Evolutionary conservation across 305 asterid species (phyloP), one percentile per base, ranked within the genome.

Genomic region (Fraxinus ornus): DNA sequence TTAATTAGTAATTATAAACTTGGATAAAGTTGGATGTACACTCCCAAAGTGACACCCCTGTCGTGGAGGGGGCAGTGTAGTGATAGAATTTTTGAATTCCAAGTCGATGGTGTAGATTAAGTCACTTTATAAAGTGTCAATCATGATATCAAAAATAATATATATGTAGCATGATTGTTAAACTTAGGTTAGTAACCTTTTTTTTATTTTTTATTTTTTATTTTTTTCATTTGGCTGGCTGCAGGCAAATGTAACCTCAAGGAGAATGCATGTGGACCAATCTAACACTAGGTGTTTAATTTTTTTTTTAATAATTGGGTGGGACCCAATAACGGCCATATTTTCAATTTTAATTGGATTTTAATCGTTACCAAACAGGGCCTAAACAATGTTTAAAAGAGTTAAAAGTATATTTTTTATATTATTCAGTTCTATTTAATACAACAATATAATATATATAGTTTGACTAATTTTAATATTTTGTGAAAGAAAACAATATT

Each of bases 401-500:
- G 0, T 17, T 52, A 52, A 15, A 17, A 3, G 17, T 52, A 52
- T 52, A 52, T 15, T 36, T 5, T 36, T 52, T 3, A 52, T 52
- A 49, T 17, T 15, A n/a, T 44, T 44, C 17, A 44, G 1, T 44
- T 44, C n/a, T 44, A 44, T 41, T 10, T 41, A 10, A 10, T 41
- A 41, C 52, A 9, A 41, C 17, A 44, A 44, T 44, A 44, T 44
- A 44, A 44, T 44, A 12, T 44, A 12, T 44, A 60, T 22, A 60
- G 35, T 77, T 80, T 73, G 87, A 85, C 87, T 72, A 81, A 60
- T 72, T 26, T 32, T 64, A 10, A 77, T n/a, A 49, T 37, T 22
- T 52, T 22, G 73, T 64, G 17, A 64, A 64, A 64, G 78, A 52
- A 80, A 47, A 76, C 64, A 55, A 57, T 57, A 19, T 19, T 24